Base-by-base conservation (phyloP, 2,329 filamentous ascomycete species). In the Penicillium sp. region DNA sequence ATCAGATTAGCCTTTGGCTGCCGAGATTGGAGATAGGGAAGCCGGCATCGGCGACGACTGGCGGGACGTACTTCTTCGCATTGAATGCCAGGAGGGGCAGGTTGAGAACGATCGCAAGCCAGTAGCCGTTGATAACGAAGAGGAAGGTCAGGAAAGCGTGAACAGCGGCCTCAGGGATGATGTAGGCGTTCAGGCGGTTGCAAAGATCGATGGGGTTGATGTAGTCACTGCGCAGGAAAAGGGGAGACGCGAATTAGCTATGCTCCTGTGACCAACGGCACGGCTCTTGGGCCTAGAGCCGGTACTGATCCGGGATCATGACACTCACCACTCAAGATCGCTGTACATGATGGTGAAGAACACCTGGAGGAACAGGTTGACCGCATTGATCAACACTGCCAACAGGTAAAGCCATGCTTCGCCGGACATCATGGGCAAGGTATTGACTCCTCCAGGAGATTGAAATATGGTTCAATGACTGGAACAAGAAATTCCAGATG, bases 301-400 rank as follows among this genome's bases (percentile, higher is more conserved):
- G 26, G 28, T 26, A 25, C 19, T 22, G 38, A 25, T n/a, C 19
- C 10, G 13, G n/a, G 25, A 52, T 38, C 22, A 38, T 48, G 33
- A 16, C n/a, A 84, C 91, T 75, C 83, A 96, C 93, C 95, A 99
- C 90, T 99, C 95, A 74, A 99, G 82, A 85, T 99, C 95, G 81
- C 92, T 97, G 83, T 98, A 99, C 96, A 99, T 99, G 77, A 99
- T 99, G 61, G 95, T 99, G 84, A 99, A 99, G 87, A 99, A 99
- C 73, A 99, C 95, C 84, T 99, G 96, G 60, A 99, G 86, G 82
- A 99, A 99, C 76, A 99, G 87, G 85, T 99, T 99, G 87, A 99
- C 93, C 83, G 95, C 95, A 84, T 99, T 99, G 85, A 99, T 96
- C 78, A 99, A 87, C 80, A 99, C 96, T 82, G 94, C 89, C 81